Conservation (phyloP, 2,329 filamentous ascomycete genomes). For the Epicoccum sorghinum region DNA sequence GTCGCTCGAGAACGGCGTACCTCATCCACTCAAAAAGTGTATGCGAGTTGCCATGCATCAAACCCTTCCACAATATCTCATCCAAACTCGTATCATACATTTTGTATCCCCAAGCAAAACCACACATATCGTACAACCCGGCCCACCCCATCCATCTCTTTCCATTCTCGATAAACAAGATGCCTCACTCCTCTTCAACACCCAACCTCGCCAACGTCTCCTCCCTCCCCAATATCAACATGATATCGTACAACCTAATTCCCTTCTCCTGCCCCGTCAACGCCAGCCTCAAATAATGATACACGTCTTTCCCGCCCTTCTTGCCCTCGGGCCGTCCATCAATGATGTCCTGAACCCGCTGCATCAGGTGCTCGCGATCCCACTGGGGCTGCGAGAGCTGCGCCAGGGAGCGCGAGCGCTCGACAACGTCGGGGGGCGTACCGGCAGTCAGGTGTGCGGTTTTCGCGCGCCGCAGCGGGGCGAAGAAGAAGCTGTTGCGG, state of each 20-base stretch:
- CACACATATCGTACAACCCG: background rate
- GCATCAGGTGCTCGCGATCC: constrained; percentile 32
- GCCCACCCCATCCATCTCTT: too few species aligned
- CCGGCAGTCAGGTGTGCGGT: background rate
- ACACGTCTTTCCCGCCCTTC: constrained; percentile 37
- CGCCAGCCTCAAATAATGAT: constrained; percentile 41
- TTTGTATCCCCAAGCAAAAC: too few species aligned
- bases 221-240: constrained; percentile 40
- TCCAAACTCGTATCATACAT: too few species aligned
- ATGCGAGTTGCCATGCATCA: too few species aligned
- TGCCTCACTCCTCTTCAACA: background rate
- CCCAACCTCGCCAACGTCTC: constrained; percentile 41
- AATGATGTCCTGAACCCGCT: constrained; percentile 36
- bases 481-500: constrained; percentile 66
- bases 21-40: too few species aligned
- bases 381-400: constrained; percentile 30
- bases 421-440: constrained; percentile 24
- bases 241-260: constrained; percentile 43
- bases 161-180: too few species aligned
- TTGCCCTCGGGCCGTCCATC: constrained; percentile 33
- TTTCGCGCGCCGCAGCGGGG: constrained; percentile 28
- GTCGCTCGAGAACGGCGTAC: too few species aligned
- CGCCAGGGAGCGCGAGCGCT: constrained; percentile 22
- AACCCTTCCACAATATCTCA: too few species aligned
- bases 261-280: constrained; percentile 42